Conservation (phyloP, 139 green algal species). For the Haematococcus lacustris region DNA sequence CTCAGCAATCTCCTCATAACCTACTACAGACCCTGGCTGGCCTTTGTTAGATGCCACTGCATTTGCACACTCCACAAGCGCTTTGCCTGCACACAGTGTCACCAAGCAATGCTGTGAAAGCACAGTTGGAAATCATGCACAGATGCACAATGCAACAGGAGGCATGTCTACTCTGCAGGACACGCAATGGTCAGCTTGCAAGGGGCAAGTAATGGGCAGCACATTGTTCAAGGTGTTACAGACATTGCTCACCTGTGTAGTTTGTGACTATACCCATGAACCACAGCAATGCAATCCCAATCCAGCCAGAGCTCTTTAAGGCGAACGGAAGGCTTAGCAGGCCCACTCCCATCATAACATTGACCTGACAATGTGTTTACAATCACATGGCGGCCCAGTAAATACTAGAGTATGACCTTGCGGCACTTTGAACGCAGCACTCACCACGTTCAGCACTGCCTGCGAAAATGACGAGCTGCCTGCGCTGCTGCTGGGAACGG, state of each 20-base stretch:
- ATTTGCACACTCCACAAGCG: conserved; percentile 34
- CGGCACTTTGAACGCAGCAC: not conserved
- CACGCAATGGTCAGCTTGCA: not conserved
- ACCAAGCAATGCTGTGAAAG: not conserved
- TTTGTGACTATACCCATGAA: conserved; percentile 53
- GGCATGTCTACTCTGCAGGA: not conserved
- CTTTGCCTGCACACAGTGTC: conserved; percentile 23
- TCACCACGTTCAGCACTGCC: conserved; percentile 30
- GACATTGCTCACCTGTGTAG: conserved; percentile 63
- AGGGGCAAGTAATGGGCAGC: not conserved
- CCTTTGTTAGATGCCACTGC: conserved; percentile 16
- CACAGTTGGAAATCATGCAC: conserved; percentile 1
- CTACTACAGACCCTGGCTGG: conserved; percentile 11
- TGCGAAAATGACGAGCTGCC: not conserved
- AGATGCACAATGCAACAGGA: not conserved
- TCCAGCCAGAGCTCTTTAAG: conserved; percentile 53
- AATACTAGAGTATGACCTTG: conserved; percentile 10
- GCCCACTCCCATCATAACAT: conserved; percentile 66
- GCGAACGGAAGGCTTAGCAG: conserved; percentile 58
- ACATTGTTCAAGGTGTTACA: too few relatives aligned
- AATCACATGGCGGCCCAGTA: conserved; percentile 19
- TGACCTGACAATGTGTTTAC: conserved; percentile 32
- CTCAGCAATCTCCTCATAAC: conserved; percentile 62
- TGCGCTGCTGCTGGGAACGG: not conserved
- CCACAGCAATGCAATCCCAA: conserved; percentile 41